Evolutionary conservation across 495 filamentous ascomycete genomes (phyloP), one percentile per base, ranked within the genome.

Genomic region (Podospora pseudoanserina): DNA sequence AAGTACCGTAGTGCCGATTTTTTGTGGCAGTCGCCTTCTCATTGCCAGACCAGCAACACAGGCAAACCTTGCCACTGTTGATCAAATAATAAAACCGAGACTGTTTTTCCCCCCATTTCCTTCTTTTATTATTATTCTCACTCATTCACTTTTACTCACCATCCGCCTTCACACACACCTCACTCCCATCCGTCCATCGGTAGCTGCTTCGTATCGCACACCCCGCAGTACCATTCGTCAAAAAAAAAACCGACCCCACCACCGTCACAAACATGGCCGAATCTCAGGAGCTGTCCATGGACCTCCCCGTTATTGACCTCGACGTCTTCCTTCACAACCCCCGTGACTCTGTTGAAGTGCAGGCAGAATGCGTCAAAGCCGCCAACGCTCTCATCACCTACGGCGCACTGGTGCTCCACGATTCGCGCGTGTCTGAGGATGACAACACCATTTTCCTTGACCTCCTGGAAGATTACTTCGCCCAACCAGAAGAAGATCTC

Each of bases 391-490:
- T 85, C 13, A 82, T 84, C 71, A 78, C 78, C 1, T 83, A 81
- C 71, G 83, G 83, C 63, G 83, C 83, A 6, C 74, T 84, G 5
- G 76, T 85, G 27, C 78, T 85, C 53, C 83, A 83, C 77, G 83
- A 84, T 75, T 82, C 81, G 68, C 82, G 83, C 67, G 83, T 83
- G 53, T 77, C 80, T 15, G 82, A 83, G 70, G 56, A 74, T 5
- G 80, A 84, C 74, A 85, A 85, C 77, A 70, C 73, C 56, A 72
- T 74, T 64, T 85, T 85, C 70, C 78, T 84, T 26, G 83, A 85
- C 67, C 74, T 85, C n/a, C 79, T 85, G 4, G 83, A 85, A 68
- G 83, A 85, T 77, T 85, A 85, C 74, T 85, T 85, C 69, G 81
- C 82, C 60, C 83, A 84, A 74, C 82, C 82, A 59, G 77, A 76